phyloP scores from a whole-genome alignment of 2,329 filamentous ascomycete species.

The Monilinia fructigena region DNA sequence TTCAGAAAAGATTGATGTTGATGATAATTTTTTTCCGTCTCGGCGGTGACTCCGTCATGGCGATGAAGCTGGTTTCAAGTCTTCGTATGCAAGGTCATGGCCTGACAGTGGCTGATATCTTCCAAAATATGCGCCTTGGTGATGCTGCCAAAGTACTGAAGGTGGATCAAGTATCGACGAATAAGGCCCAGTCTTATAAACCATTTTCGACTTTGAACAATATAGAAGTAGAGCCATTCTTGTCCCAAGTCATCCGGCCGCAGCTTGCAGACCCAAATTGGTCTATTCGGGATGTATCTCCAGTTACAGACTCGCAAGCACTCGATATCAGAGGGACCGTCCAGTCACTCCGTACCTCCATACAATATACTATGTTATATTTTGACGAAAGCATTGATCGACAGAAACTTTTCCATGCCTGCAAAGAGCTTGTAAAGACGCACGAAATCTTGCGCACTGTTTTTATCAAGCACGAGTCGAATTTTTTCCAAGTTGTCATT shows the following conservation, averaged over 20 bases:
- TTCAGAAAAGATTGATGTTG: slow-evolving; percentile 36
- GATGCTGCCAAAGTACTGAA: slow-evolving; percentile 33
- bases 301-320: slow-evolving; percentile 44
- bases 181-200: slow-evolving; percentile 35
- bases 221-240: slow-evolving; percentile 40
- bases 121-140: slow-evolving; percentile 37
- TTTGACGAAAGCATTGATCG: slow-evolving; percentile 38
- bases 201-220: slow-evolving; percentile 42
- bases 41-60: slow-evolving; percentile 42
- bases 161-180: slow-evolving; percentile 32
- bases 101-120: slow-evolving; percentile 46
- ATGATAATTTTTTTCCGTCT: slow-evolving; percentile 46
- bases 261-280: slow-evolving; percentile 43
- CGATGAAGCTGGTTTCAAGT: slow-evolving; percentile 49
- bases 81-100: slow-evolving; percentile 35
- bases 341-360: slow-evolving; percentile 38
- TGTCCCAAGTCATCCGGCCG: slow-evolving; percentile 41
- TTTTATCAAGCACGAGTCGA: slow-evolving; percentile 42
- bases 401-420: slow-evolving; percentile 36
- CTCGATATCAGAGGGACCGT: slow-evolving; percentile 44
- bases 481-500: slow-evolving; percentile 42
- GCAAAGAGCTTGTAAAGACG: slow-evolving; percentile 34
- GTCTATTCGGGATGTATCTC: slow-evolving; percentile 43
- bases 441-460: slow-evolving; percentile 44
- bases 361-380: slow-evolving; percentile 43